Conservation (phyloP, 176 grass and related monocot genomes). For the Ensete glaucum region DNA sequence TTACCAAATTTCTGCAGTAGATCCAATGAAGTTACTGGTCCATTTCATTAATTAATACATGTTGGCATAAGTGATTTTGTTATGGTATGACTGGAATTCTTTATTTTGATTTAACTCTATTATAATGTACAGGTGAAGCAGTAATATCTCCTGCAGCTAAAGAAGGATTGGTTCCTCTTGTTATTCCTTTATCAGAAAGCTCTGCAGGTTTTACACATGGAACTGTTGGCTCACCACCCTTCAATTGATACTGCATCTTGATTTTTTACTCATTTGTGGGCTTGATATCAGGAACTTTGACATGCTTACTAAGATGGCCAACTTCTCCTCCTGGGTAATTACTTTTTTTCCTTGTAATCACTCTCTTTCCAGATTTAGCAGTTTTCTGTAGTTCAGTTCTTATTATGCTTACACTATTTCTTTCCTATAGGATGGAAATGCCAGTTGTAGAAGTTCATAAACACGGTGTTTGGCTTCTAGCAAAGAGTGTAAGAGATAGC, state of each 20-base stretch:
- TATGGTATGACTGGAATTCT: neutral
- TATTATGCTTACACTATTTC: neutral
- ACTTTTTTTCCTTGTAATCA: slow-evolving; percentile 1
- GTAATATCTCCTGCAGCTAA: slow-evolving; percentile 85
- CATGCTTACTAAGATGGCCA: slow-evolving; percentile 94
- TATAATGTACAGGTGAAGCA: slow-evolving; percentile 42
- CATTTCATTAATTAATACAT: no score
- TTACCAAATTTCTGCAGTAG: neutral
- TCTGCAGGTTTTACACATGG: slow-evolving; percentile 44
- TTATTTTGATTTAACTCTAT: neutral
- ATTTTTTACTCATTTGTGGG: slow-evolving; percentile 14
- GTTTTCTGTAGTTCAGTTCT: slow-evolving; percentile 15
- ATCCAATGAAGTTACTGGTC: neutral
- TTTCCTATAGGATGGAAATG: slow-evolving; percentile 85
- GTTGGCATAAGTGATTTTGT: no score
- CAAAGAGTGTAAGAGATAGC: slow-evolving; percentile 64
- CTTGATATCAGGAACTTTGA: slow-evolving; percentile 62
- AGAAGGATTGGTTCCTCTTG: slow-evolving; percentile 61
- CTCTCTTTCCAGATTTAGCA: slow-evolving; percentile 3
- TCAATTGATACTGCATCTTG: neutral
- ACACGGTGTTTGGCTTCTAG: slow-evolving; percentile 86
- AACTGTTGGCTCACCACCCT: neutral
- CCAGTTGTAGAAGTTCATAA: slow-evolving; percentile 78
- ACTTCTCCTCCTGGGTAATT: slow-evolving; percentile 88
- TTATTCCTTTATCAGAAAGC: slow-evolving; percentile 75